These are phyloP conservation scores for Fusarium concolor DNA, from an alignment of 2,329 filamentous ascomycete species.

Conservation along the genomic window DNA sequence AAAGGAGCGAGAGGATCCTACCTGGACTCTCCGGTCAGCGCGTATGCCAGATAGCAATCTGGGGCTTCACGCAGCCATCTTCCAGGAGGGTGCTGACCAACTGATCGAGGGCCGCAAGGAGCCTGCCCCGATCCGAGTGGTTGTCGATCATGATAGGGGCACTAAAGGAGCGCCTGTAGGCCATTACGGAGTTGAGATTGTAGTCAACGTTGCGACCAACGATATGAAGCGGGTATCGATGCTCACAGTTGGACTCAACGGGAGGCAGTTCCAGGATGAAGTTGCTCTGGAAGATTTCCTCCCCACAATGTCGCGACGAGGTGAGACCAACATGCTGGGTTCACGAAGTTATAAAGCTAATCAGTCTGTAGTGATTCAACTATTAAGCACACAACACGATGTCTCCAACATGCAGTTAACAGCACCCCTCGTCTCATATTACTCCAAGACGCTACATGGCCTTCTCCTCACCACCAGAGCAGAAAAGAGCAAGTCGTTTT, in stretches of 20 bases:
- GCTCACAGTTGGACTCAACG: slow-evolving; percentile 72
- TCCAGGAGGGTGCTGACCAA: slow-evolving; percentile 74
- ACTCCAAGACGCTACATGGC: slow-evolving; percentile 80
- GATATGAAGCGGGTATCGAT: slow-evolving; percentile 64
- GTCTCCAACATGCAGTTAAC: slow-evolving; percentile 73
- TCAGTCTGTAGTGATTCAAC: slow-evolving; percentile 69
- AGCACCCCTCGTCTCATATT: slow-evolving; percentile 78
- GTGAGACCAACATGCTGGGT: slow-evolving; percentile 58
- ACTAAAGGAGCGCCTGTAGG: slow-evolving; percentile 74
- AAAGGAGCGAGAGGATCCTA: slow-evolving; percentile 80
- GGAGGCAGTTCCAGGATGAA: slow-evolving; percentile 78
- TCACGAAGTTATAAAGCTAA: slow-evolving; percentile 48
- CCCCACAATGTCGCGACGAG: slow-evolving; percentile 77
- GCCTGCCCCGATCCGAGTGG: slow-evolving; percentile 75
- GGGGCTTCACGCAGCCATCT: slow-evolving; percentile 74
- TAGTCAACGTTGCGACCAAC: slow-evolving; percentile 69
- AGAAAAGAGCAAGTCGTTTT: slow-evolving; percentile 74
- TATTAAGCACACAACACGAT: slow-evolving; percentile 77
- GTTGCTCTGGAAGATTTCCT: slow-evolving; percentile 79
- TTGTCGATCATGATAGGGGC: slow-evolving; percentile 77
- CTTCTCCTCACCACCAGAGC: slow-evolving; percentile 72
- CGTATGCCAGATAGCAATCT: slow-evolving; percentile 71
- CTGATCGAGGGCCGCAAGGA: slow-evolving; percentile 73
- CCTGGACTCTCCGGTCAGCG: slow-evolving; percentile 82
- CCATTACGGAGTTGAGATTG: slow-evolving; percentile 77